Evolutionary conservation across 805 yeast genomes (phyloP).

Genomic region (Scheffersomyces amazonensis): DNA sequence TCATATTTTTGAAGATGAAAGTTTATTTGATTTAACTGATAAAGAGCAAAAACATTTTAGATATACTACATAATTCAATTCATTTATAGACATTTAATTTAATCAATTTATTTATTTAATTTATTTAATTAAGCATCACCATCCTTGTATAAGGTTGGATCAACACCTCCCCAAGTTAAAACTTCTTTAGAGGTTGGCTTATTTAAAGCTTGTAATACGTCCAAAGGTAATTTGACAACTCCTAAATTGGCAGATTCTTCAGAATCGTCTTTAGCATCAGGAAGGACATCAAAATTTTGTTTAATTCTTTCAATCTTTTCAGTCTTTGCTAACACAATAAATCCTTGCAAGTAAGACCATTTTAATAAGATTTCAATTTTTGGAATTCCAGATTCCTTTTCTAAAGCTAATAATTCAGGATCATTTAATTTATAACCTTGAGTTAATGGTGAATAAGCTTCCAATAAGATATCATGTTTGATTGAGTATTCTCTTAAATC

Average conservation of each 20-base stretch:
- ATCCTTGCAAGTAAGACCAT: conserved; percentile 74
- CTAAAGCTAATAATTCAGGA: conserved; percentile 48
- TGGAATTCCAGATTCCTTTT: conserved; percentile 46
- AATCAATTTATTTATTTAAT: background rate
- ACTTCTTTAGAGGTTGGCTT: conserved; percentile 34
- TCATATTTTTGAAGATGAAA: background rate
- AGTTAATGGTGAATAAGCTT: conserved; percentile 80
- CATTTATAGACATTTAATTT: background rate
- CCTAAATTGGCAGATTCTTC: conserved; percentile 25
- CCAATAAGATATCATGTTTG: conserved; percentile 53
- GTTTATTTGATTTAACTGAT: conserved; percentile 14
- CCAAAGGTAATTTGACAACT: conserved; percentile 38
- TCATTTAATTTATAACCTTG: conserved; percentile 58
- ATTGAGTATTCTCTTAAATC: conserved; percentile 66
- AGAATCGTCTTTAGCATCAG: conserved; percentile 21
- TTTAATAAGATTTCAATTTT: conserved; percentile 64
- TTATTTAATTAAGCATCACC: background rate
- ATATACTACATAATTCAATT: conserved; percentile 12
- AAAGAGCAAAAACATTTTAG: conserved; percentile 15
- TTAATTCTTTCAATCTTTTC: conserved; percentile 49
- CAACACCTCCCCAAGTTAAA: conserved; percentile 29
- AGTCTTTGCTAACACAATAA: conserved; percentile 70
- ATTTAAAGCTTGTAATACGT: conserved; percentile 33
- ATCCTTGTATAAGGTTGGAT: conserved; percentile 25
- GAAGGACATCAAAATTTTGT: conserved; percentile 53